These are phyloP conservation scores for Phylloporus gajari DNA, from an alignment of 1,284 basidiomycete genomes.

Conservation along the genomic window DNA sequence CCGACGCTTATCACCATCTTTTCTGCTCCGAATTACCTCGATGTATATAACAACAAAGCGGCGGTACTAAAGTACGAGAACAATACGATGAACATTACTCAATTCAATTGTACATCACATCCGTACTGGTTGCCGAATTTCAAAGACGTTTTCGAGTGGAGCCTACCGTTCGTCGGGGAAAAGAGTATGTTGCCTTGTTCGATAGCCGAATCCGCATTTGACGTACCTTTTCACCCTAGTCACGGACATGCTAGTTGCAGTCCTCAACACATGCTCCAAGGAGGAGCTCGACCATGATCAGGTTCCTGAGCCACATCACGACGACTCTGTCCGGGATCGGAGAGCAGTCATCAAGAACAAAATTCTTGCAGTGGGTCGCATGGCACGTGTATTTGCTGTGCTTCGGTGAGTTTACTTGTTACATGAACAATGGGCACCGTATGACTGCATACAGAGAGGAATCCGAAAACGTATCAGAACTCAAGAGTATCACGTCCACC, in stretches of 20 bases:
- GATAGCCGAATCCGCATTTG: not conserved
- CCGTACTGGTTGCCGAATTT: constrained; percentile 96
- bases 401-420: constrained; percentile 73
- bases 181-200: constrained; percentile 72
- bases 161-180: constrained; percentile 90
- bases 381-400: constrained; percentile 94
- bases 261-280: constrained; percentile 92
- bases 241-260: constrained; percentile 95
- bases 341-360: constrained; percentile 94
- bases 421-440: not conserved
- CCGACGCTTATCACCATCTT: constrained; percentile 98
- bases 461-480: constrained; percentile 95
- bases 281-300: constrained; percentile 89
- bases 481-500: constrained; percentile 89
- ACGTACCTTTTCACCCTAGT: constrained; percentile 57
- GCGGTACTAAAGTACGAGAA: constrained; percentile 96
- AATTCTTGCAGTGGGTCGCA: constrained; percentile 96
- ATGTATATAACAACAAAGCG: constrained; percentile 96
- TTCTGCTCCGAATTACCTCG: constrained; percentile 94
- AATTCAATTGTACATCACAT: constrained; percentile 95
- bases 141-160: constrained; percentile 95
- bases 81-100: constrained; percentile 95
- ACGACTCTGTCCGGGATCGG: constrained; percentile 72
- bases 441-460: constrained; percentile 77
- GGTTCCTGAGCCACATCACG: constrained; percentile 51